Evolutionary conservation across 306 rosid species (phyloP), one percentile per base, ranked within the genome.

Genomic region (Gillenia trifoliata): DNA sequence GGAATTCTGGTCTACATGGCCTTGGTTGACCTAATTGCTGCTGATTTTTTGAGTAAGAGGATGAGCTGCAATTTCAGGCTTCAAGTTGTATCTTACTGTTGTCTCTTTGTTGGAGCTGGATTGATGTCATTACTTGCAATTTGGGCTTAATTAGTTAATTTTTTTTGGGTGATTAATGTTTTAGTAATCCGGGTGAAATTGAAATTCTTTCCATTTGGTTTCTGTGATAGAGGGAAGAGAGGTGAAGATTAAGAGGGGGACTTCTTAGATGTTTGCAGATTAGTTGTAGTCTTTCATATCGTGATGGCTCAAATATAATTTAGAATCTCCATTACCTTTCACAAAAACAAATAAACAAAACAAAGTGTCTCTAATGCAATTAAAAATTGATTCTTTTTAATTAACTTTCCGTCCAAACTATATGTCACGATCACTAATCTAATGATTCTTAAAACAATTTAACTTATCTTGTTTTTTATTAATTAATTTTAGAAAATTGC

Each of bases 1-100:
- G 99, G 99, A 30, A 95, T 95, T 59, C 79, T 95, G 47, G 91
- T 95, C 30, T 95, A 95, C 49, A 92, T 95, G 99, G 99, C 99
- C 50, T 73, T 95, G 66, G 99, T 95, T 47, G 99, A 95, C 67
- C 80, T 95, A 3, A 92, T 95, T 76, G 98, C 99, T 2, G 93
- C 99, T 20, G 98, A 95, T 81, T 95, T 95, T 81, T 83, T 92
- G 19, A 92, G 98, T 80, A 90, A 86, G 87, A 95, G 99, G 56
- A 92, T 95, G 99, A 90, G 93, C 75, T 92, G 99, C 78, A 92
- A 95, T 79, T 95, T 95, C 59, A 89, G 98, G 82, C 77, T 95
- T 20, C 99, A 92, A 84, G 49, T 89, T 5, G 87, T 79, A 0
- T 95, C 97, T 22, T 95, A 95, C 33, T 86, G 85, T 59, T 92